A percentile compares a stretch with the other conserved stretches of the same genome.
These are phyloP conservation scores for Xylariales sp. DNA, from an alignment of 2,329 filamentous ascomycete species.

Conservation along the genomic window DNA sequence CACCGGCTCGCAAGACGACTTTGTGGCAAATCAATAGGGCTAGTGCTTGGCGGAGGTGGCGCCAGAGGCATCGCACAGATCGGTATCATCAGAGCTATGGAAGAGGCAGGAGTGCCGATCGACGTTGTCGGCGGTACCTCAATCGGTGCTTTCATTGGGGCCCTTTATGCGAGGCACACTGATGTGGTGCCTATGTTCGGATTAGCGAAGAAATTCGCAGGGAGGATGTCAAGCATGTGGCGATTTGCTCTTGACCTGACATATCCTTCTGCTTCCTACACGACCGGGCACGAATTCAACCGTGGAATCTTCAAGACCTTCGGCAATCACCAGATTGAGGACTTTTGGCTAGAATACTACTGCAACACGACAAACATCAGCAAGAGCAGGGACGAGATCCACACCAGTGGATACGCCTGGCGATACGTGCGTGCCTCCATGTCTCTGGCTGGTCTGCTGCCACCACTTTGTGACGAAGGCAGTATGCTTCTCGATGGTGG, in stretches of 20 bases:
- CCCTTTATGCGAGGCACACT: conserved; percentile 90
- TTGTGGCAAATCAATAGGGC: conserved; percentile 88
- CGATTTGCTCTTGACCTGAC: conserved; percentile 94
- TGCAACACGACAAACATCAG: conserved; percentile 99
- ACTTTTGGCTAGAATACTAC: conserved; percentile 98
- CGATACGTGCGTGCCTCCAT: conserved; percentile 94
- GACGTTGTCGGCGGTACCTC: conserved; percentile 94
- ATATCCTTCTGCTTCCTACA: conserved; percentile 94
- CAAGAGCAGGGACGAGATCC: conserved; percentile 85
- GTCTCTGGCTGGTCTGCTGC: conserved; percentile 88
- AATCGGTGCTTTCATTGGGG: conserved; percentile 93
- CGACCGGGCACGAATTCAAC: conserved; percentile 98
- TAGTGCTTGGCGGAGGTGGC: conserved; percentile 91
- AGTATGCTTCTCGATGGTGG: conserved; percentile 95
- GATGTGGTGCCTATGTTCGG: conserved; percentile 97
- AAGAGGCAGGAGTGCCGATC: conserved; percentile 94
- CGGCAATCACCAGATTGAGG: conserved; percentile 93
- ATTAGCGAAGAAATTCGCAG: conserved; percentile 92
- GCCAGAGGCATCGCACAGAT: conserved; percentile 89
- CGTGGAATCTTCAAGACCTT: conserved; percentile 98
- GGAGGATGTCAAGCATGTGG: conserved; percentile 99
- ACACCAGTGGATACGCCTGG: conserved; percentile 96
- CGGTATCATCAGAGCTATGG: conserved; percentile 88
- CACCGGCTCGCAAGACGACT: conserved; percentile 85
- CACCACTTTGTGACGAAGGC: conserved; percentile 92